Conservation (phyloP, 202 grass and related monocot species). For the Setaria italica region DNA sequence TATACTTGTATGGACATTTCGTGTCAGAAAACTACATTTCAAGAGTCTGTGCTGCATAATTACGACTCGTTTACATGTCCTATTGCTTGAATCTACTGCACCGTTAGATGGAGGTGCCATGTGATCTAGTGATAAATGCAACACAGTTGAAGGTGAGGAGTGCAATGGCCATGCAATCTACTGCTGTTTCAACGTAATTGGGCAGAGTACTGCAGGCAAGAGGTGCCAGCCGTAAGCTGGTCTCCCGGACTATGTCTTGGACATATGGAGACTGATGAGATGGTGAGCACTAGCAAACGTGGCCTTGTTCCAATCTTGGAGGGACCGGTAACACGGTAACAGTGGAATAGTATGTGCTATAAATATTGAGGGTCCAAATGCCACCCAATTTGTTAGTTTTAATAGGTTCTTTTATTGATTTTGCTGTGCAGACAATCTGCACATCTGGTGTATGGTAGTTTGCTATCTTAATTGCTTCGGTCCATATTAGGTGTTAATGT, state of each 20-base stretch:
- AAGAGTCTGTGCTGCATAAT: neutral
- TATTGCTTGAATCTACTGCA: constrained; percentile 1
- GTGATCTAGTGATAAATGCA: constrained; percentile 48
- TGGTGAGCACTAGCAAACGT: constrained; percentile 47
- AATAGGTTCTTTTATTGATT: constrained; percentile 42
- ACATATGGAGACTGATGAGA: constrained; percentile 38
- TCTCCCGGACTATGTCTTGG: constrained; percentile 43
- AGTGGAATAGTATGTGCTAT: constrained; percentile 44
- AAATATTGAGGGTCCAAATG: constrained; percentile 53
- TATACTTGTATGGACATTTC: neutral
- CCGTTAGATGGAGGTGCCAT: constrained; percentile 16
- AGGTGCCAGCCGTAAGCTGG: constrained; percentile 43
- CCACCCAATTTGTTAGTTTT: constrained; percentile 43
- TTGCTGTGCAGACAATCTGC: neutral
- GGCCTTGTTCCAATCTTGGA: constrained; percentile 44
- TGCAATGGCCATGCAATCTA: constrained; percentile 20
- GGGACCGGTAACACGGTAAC: constrained; percentile 36
- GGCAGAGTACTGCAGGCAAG: constrained; percentile 15
- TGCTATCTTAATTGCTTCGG: constrained; percentile 40
- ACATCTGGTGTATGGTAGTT: constrained; percentile 38
- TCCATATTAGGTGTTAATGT: constrained; percentile 36
- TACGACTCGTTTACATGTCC: neutral
- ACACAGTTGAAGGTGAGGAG: neutral
- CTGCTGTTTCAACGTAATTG: constrained; percentile 43
- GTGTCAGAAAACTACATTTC: neutral